Conservation (phyloP, 2,329 filamentous ascomycete genomes). For the Coniochaeta prunicola region DNA sequence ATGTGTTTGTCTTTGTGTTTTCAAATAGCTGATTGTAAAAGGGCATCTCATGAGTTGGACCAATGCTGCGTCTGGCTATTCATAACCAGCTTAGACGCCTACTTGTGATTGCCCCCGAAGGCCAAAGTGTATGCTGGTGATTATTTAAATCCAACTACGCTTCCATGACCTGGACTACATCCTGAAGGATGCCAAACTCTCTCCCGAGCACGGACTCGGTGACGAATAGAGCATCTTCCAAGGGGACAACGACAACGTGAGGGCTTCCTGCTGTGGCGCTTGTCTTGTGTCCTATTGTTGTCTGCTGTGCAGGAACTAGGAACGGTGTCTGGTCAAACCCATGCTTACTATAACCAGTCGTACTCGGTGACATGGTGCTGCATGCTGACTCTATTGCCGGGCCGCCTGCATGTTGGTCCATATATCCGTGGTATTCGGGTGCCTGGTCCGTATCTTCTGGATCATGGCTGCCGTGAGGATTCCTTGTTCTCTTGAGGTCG, state of each 20-base stretch:
- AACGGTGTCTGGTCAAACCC: not conserved
- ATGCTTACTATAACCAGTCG: not conserved
- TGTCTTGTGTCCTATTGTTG: not conserved
- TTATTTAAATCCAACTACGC: not conserved
- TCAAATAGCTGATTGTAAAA: too few species aligned
- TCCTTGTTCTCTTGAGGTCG: not conserved
- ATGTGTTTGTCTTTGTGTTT: too few species aligned
- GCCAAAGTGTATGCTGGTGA: not conserved
- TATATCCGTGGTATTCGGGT: not conserved
- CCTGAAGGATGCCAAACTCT: not conserved
- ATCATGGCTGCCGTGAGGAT: not conserved
- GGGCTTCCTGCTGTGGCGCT: not conserved
- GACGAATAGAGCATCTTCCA: not conserved
- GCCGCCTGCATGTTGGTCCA: not conserved
- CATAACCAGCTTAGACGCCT: not conserved
- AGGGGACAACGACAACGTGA: not conserved
- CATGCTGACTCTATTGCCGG: not conserved
- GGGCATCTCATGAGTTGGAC: not conserved
- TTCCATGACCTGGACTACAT: not conserved
- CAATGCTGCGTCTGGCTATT: not conserved
- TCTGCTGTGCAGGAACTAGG: not conserved
- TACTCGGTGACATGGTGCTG: not conserved
- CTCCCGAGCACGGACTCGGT: not conserved
- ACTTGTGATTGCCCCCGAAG: not conserved
- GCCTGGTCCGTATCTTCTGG: not conserved